These are phyloP conservation scores for Cucurbitaria berberidis DNA, from an alignment of 2,329 filamentous ascomycete genomes.

Conservation along the genomic window DNA sequence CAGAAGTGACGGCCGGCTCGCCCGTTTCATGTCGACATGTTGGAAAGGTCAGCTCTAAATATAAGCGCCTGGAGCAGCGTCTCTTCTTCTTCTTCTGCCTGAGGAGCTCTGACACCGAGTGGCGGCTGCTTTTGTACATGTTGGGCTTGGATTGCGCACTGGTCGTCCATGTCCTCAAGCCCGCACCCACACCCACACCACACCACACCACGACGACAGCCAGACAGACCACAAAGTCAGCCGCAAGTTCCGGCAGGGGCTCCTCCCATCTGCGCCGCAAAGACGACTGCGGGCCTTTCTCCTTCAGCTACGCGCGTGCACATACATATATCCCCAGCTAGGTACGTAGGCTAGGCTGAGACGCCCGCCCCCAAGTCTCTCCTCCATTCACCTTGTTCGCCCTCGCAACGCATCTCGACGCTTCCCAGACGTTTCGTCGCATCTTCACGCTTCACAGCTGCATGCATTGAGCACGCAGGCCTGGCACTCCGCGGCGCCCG, in stretches of 20 bases:
- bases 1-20: background rate
- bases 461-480: slow-evolving; percentile 9
- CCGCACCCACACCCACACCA: too few relatives aligned
- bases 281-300: slow-evolving; percentile 23
- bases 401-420: background rate
- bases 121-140: slow-evolving; percentile 3
- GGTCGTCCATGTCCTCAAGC: background rate
- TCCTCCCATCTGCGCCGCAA: slow-evolving; percentile 9
- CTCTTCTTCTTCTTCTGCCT: too few relatives aligned
- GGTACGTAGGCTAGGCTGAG: background rate
- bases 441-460: background rate
- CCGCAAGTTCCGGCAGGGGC: slow-evolving; percentile 19
- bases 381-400: slow-evolving; percentile 5
- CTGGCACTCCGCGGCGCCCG: slow-evolving; percentile 27
- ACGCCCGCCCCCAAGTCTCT: slow-evolving; percentile 24
- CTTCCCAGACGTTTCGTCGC: background rate
- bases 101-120: background rate
- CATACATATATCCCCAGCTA: slow-evolving; percentile 25
- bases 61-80: background rate
- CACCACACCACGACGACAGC: too few relatives aligned
- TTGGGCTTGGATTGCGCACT: background rate
- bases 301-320: slow-evolving; percentile 26
- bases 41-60: background rate
- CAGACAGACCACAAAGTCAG: too few relatives aligned
- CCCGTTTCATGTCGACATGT: background rate